Conservation (phyloP, 352 stramenopile species). For the Globisporangium cylindrosporum region DNA sequence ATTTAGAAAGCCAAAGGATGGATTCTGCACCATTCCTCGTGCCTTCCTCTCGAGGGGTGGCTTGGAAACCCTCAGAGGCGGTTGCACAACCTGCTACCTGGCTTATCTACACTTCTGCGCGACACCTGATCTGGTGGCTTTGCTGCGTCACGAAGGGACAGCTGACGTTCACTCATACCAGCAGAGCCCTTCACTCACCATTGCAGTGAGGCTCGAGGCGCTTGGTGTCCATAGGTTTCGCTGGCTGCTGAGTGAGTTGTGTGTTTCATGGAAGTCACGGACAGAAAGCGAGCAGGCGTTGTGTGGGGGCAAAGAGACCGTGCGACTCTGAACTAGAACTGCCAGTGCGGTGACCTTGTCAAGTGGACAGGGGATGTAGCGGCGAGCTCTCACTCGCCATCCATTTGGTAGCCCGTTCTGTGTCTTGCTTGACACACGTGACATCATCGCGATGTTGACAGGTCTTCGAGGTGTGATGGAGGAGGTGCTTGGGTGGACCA, state of each 20-base stretch:
- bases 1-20: neutral
- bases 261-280: neutral
- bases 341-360: no score
- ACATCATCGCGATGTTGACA: no score
- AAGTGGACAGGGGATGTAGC: no score
- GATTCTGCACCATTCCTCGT: slow-evolving; percentile 6
- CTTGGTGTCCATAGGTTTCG: neutral
- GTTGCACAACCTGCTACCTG: neutral
- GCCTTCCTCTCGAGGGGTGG: neutral
- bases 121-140: neutral
- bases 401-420: no score
- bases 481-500: no score
- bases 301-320: no score
- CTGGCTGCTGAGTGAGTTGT: neutral
- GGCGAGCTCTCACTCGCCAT: no score
- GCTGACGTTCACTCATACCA: slow-evolving; percentile 2
- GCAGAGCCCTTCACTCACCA: neutral
- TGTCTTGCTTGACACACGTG: no score
- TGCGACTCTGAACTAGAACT: no score
- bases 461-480: no score
- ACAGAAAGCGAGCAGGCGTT: no score
- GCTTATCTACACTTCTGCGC: neutral
- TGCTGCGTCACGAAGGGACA: neutral
- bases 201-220: no score
- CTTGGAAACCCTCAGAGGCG: neutral